Evolutionary conservation across 176 grass and related monocot species (phyloP).

Genomic region (Dactylis glomerata): DNA sequence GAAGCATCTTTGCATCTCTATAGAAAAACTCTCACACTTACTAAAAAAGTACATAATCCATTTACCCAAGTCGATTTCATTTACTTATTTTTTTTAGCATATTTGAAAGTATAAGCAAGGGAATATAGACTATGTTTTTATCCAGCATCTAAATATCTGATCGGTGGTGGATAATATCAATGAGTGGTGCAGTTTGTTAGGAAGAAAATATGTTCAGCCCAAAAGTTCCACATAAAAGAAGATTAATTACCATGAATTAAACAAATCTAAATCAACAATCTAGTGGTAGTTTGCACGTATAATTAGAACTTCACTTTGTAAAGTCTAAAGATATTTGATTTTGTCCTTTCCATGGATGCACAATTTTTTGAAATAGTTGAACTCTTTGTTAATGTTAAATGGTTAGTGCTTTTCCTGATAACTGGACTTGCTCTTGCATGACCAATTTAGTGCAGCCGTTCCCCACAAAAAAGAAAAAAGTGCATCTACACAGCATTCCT

Average conservation of each 20-base stretch:
- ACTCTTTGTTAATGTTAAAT: not conserved
- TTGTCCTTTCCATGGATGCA: not conserved
- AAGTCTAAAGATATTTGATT: not conserved
- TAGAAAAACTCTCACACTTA: not conserved
- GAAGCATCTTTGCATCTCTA: not conserved
- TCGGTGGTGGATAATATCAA: not conserved
- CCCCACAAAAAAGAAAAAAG: too few relatives aligned
- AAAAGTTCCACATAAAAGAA: not conserved
- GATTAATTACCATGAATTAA: not conserved
- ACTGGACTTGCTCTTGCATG: not conserved
- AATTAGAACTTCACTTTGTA: not conserved
- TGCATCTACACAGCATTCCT: too few relatives aligned
- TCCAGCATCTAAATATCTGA: not conserved
- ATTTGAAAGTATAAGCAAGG: not conserved
- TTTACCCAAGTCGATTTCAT: not conserved
- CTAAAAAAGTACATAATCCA: not conserved
- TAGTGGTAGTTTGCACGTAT: not conserved
- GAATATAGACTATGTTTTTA: not conserved
- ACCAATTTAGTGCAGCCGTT: not conserved
- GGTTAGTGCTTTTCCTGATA: not conserved
- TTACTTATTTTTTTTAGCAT: not conserved
- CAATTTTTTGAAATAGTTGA: not conserved
- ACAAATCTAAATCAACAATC: not conserved
- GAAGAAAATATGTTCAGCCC: not conserved
- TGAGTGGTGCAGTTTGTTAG: not conserved